Base-by-base conservation (phyloP, 495 filamentous ascomycete genomes). In the Paragyromitra xinjiangensis region DNA sequence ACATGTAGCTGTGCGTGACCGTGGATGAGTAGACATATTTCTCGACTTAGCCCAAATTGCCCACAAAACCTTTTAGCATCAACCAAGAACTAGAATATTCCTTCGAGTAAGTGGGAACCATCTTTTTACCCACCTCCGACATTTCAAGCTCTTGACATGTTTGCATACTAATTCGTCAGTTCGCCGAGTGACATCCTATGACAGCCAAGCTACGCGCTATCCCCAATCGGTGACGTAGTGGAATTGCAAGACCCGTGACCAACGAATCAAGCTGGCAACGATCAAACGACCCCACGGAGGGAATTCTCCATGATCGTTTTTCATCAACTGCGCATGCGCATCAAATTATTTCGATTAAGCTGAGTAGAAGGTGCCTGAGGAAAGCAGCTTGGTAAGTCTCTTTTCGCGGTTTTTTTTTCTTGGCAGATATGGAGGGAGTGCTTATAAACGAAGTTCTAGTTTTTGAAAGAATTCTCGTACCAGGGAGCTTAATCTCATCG, bases 291-390 rank as follows among this genome's bases (percentile, higher is more conserved):
- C 44, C 3, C 50, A 58, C 22, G n/a, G 37, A 14, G 37, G 59
- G 19, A 63, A 44, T 42, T 22, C 37, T 42, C 16, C 19, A 42
- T 44, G 37, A 42, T 42, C 14, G 59, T 63, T 40, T 40, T 42
- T 24, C 37, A 14, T 8, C 14, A 11, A 61, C 59, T 63, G 59
- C 37, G 59, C 59, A 63, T 63, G 59, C 59, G 59, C 59, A 42
- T 63, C 37, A 3, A 9, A 22, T n/a, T 9, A 1, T 61, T 39
- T 39, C 12, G 34, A 19, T 39, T 19, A 24, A 40, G 37, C 59
- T 24, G 7, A 42, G n/a, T 6, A 37, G 58, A 40, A 37, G 59
- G 24, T n/a, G 24, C 12, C 59, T 63, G 37, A 63, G 59, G 59
- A 63, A n/a, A 37, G 39, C 59, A 24, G n/a, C 12, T 62, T 4